A percentile compares a stretch with the other conserved stretches of the same genome.
phyloP scores from a whole-genome alignment of 1,284 basidiomycete species.

The Ustilago nuda region DNA sequence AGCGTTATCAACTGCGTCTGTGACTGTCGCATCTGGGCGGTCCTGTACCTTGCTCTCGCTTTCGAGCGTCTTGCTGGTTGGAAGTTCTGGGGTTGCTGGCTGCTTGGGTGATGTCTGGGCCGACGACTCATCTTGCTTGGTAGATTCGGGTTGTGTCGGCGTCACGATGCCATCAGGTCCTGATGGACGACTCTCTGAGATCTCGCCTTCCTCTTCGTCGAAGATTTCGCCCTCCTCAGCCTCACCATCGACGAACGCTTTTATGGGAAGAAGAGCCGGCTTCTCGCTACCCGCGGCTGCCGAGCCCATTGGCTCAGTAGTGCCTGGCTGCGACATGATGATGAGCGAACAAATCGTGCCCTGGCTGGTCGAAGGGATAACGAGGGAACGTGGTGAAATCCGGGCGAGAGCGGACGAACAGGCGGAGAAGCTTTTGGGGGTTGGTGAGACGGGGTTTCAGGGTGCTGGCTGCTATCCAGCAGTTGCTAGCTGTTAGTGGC shows the following conservation, averaged over 20 bases:
- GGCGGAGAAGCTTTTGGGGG: background rate
- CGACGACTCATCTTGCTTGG: constrained; percentile 7
- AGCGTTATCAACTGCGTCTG: background rate
- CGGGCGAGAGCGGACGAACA: too few relatives aligned
- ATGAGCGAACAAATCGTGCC: background rate
- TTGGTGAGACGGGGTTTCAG: background rate
- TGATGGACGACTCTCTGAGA: constrained; percentile 19
- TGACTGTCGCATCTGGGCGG: background rate
- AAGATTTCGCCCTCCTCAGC: constrained; percentile 51
- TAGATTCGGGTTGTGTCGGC: constrained; percentile 6
- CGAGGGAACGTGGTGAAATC: background rate
- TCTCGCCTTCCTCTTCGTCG: constrained; percentile 52
- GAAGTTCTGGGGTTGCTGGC: constrained; percentile 20
- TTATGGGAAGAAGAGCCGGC: constrained; percentile 9
- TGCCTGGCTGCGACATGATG: constrained; percentile 35
- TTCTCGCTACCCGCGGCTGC: constrained; percentile 3
- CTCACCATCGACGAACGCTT: constrained; percentile 31
- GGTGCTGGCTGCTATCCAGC: background rate
- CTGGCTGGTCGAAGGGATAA: background rate
- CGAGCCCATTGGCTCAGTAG: constrained; percentile 11
- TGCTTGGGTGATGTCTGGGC: constrained; percentile 15
- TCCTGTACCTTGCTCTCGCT: constrained; percentile 1
- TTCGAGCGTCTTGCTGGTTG: background rate
- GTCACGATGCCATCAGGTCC: constrained; percentile 2
- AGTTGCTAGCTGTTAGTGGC: background rate